Conservation (phyloP, 2,329 filamentous ascomycete genomes). For the Neoascochyta sp. region DNA sequence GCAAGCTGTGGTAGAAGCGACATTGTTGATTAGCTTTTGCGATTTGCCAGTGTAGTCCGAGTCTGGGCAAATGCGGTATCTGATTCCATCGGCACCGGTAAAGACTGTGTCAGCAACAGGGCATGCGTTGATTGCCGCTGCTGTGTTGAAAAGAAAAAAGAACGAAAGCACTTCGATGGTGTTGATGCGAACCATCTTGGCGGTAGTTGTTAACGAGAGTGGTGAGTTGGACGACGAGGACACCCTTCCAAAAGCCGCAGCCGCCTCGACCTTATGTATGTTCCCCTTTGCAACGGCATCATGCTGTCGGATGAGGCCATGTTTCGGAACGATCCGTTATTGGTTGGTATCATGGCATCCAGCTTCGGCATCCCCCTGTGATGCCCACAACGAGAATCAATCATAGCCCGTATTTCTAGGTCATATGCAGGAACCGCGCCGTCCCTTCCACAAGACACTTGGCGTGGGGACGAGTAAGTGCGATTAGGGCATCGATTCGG, state of each 20-base stretch:
- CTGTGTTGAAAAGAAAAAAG: constrained; percentile 14
- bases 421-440: too few species aligned
- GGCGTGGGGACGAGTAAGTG: too few species aligned
- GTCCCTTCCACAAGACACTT: too few species aligned
- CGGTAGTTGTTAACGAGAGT: constrained; percentile 1
- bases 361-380: too few species aligned
- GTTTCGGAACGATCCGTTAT: too few species aligned
- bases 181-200: constrained; percentile 14
- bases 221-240: background rate
- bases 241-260: background rate
- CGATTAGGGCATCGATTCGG: too few species aligned
- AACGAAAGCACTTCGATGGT: constrained; percentile 11
- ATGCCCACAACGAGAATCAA: too few species aligned
- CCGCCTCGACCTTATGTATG: constrained; percentile 2
- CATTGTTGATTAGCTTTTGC: constrained; percentile 7
- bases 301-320: too few species aligned
- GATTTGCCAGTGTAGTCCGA: constrained; percentile 19
- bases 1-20: constrained; percentile 18
- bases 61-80: constrained; percentile 19
- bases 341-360: too few species aligned
- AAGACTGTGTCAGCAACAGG: constrained; percentile 17
- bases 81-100: constrained; percentile 16
- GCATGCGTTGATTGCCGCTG: constrained; percentile 18
- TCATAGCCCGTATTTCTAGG: too few species aligned
- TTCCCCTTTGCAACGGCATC: too few species aligned